Evolutionary conservation across 2,329 filamentous ascomycete species (phyloP).

Genomic region (Cladosporium sp.): DNA sequence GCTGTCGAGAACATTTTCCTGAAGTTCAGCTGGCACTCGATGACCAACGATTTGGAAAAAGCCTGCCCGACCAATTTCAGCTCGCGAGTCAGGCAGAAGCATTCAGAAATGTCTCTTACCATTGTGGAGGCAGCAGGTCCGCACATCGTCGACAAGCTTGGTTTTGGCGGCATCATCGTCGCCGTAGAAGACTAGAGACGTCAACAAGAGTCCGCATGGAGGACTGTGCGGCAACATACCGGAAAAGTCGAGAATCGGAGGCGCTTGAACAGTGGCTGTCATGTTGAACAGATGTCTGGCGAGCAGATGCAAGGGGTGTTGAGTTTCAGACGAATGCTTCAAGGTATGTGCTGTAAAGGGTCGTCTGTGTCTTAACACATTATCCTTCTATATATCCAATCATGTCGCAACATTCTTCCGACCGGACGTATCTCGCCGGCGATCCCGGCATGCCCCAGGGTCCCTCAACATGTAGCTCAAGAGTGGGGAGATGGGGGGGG

Average conservation of each 20-base stretch:
- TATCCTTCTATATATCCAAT: too few species aligned
- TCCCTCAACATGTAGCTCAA: too few species aligned
- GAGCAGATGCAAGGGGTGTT: too few species aligned
- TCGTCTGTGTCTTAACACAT: too few species aligned
- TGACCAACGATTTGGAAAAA: constrained; percentile 44
- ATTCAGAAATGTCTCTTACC: constrained; percentile 14
- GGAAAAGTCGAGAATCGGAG: constrained; percentile 9
- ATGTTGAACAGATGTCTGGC: background rate
- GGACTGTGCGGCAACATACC: background rate
- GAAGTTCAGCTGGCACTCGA: constrained; percentile 33
- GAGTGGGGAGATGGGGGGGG: too few species aligned
- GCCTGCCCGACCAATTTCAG: constrained; percentile 13
- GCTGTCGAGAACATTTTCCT: constrained; percentile 33
- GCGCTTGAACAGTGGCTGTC: constrained; percentile 4
- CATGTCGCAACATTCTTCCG: too few species aligned
- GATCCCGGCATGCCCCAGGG: too few species aligned
- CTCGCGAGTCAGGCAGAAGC: background rate
- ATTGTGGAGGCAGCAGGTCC: constrained; percentile 6
- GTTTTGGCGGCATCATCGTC: constrained; percentile 3
- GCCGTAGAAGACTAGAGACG: constrained; percentile 5
- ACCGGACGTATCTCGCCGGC: too few species aligned
- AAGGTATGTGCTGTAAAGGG: too few species aligned
- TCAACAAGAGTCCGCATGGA: background rate
- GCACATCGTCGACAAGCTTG: constrained; percentile 2
- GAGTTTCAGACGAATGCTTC: too few species aligned